These are phyloP conservation scores for Aechmea fasciata DNA, from an alignment of 176 grass and related monocot genomes.

Conservation along the genomic window DNA sequence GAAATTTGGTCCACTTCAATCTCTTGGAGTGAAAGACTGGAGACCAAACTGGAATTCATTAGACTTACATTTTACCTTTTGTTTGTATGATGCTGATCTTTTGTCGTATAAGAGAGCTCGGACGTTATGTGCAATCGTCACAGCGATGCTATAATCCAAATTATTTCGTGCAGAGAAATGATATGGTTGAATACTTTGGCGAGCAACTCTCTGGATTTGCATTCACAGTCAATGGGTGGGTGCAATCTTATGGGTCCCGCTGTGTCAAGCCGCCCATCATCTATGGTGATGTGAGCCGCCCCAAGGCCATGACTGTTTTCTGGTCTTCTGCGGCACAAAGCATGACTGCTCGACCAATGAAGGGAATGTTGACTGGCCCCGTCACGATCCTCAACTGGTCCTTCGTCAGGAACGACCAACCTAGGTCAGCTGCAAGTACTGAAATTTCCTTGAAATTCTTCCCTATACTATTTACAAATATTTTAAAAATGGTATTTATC, in stretches of 20 bases:
- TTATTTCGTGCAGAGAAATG: slow-evolving; percentile 54
- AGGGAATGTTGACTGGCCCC: slow-evolving; percentile 91
- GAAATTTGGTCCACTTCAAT: too few species aligned
- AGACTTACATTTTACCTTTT: too few species aligned
- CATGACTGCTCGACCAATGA: slow-evolving; percentile 91
- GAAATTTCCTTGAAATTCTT: background rate
- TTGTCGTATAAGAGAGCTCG: too few species aligned
- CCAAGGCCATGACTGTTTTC: slow-evolving; percentile 86
- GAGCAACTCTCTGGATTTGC: slow-evolving; percentile 89
- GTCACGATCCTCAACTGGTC: slow-evolving; percentile 99
- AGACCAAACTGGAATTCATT: too few species aligned
- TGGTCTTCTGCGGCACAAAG: slow-evolving; percentile 72
- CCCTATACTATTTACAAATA: slow-evolving; percentile 6
- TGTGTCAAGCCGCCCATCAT: slow-evolving; percentile 92
- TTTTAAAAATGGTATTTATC: background rate
- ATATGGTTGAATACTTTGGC: slow-evolving; percentile 96
- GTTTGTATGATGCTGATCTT: background rate
- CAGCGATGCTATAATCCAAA: background rate
- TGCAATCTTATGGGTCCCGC: slow-evolving; percentile 84
- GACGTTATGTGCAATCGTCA: background rate
- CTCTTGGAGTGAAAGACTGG: too few species aligned
- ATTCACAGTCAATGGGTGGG: slow-evolving; percentile 91
- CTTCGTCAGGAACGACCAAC: slow-evolving; percentile 92
- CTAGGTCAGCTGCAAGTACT: slow-evolving; percentile 33
- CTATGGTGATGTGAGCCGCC: slow-evolving; percentile 91